These are phyloP conservation scores for Solanum tarapatanum DNA, from an alignment of 257 asterid species.

Conservation along the genomic window DNA sequence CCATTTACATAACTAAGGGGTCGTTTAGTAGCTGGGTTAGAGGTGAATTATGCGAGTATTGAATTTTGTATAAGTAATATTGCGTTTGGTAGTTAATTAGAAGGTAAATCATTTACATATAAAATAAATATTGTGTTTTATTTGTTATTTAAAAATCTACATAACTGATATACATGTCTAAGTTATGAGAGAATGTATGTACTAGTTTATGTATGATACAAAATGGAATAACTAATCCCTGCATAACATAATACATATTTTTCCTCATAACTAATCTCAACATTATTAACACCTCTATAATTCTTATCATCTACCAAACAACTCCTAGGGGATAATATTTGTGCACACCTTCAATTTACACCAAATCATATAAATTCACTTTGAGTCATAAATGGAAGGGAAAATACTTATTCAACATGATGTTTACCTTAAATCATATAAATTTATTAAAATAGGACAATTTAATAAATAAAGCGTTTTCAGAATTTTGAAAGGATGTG, in stretches of 20 bases:
- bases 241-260: no score
- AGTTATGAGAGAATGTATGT: no score
- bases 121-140: no score
- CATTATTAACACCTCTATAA: not conserved
- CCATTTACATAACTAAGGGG: not conserved
- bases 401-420: not conserved
- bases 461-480: no score
- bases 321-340: not conserved
- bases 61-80: no score
- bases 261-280: no score
- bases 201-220: no score
- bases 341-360: not conserved
- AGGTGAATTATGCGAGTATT: not conserved
- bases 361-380: not conserved
- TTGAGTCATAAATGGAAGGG: not conserved
- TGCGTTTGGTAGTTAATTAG: not conserved
- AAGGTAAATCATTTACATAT: not conserved
- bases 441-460: not conserved
- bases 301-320: no score
- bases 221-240: no score
- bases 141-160: no score
- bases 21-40: not conserved
- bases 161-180: no score
- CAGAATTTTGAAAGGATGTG: no score
- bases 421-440: not conserved